Conservation (phyloP, 805 yeast species). For the Yamadazyma scolyti region DNA sequence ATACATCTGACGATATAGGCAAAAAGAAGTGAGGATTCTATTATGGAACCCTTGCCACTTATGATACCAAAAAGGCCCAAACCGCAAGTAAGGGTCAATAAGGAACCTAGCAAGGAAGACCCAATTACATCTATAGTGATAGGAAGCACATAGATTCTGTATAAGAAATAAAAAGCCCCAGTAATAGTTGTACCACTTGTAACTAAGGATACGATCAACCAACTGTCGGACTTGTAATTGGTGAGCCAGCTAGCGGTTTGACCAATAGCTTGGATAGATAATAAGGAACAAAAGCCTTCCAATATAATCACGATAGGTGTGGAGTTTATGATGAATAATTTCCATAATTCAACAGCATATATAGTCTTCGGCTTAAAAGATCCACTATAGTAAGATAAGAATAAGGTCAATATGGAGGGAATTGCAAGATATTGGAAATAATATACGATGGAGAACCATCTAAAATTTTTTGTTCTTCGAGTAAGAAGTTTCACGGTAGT, state of each 20-base stretch:
- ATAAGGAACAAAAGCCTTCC: constrained; percentile 89
- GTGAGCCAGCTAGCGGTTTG: constrained; percentile 73
- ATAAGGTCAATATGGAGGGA: constrained; percentile 75
- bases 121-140: constrained; percentile 64
- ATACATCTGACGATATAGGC: constrained; percentile 91
- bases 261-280: constrained; percentile 91
- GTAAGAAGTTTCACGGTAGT: constrained; percentile 68
- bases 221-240: constrained; percentile 59
- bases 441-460: constrained; percentile 52
- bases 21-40: constrained; percentile 81
- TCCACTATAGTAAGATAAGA: constrained; percentile 48
- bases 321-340: constrained; percentile 63
- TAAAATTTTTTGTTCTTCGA: constrained; percentile 36
- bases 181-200: constrained; percentile 74
- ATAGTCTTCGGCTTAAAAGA: constrained; percentile 9
- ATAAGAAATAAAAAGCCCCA: constrained; percentile 70
- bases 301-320: constrained; percentile 86
- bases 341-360: constrained; percentile 59
- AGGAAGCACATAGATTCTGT: constrained; percentile 78
- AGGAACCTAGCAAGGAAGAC: constrained; percentile 84
- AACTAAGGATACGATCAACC: constrained; percentile 73
- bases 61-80: constrained; percentile 81
- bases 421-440: constrained; percentile 79
- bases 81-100: constrained; percentile 69
- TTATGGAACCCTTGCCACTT: constrained; percentile 80